Evolutionary conservation across 805 yeast genomes (phyloP), one percentile per base, ranked within the genome.

Genomic region (Saturnispora serradocipensis): DNA sequence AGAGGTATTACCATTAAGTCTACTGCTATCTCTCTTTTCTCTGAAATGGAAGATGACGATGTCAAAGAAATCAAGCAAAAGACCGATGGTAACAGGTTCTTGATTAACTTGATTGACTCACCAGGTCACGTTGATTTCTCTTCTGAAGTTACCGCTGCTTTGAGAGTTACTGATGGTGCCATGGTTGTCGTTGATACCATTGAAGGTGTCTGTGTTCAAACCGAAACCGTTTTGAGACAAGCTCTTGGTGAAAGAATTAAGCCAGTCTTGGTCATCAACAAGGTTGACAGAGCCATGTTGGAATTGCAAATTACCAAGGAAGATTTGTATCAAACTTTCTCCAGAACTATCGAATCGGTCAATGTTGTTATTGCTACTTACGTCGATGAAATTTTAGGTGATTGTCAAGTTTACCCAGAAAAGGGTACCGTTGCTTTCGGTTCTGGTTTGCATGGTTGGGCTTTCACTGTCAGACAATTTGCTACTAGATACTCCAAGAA

Each of bases 81-180:
- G 77, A 84, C 93, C 61, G 85, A 72, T 20, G 98, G 98, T 76
- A 86, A 80, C 84, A 83, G 84, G 73, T 91, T 91, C 84, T 86
- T 91, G 79, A 84, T 91, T 66, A 91, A 91, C 88, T 83, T 91
- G 84, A 91, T 91, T 68, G 99, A 91, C 77, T 93, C 99, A 66
- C 99, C 99, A 78, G 99, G 99, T 87, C 99, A 91, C 97, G 98
- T 91, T 83, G 99, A 91, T 80, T 91, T 91, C 90, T 89, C 97
- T 60, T 93, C 98, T 65, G 99, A 91, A 79, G 99, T 91, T 70
- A 93, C 98, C 71, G 98, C 98, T 67, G 99, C 99, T 76, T 85
- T 91, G 72, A 90, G 99, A 81, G 98, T 91, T 69, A 93, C 98
- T 65, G 99, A 91, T 73, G 99, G 99, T 89, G 98, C 99, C 72